A percentile compares a stretch with the other conserved stretches of the same genome.
These are phyloP conservation scores for Tetradesmus lagerheimii DNA, from an alignment of 139 green algal genomes.

Conservation along the genomic window DNA sequence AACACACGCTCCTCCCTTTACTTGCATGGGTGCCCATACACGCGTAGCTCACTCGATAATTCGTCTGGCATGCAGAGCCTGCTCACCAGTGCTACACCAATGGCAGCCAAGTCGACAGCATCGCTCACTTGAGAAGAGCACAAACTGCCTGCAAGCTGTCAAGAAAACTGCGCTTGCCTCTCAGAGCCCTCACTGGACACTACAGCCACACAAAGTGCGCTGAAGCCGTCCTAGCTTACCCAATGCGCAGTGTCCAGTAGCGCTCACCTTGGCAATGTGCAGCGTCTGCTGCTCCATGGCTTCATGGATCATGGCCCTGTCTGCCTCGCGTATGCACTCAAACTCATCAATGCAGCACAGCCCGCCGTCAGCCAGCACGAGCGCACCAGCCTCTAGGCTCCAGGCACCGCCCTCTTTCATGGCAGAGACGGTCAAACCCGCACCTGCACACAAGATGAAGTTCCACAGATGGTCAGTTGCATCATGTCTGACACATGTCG, in stretches of 20 bases:
- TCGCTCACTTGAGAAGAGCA: no score
- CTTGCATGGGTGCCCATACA: no score
- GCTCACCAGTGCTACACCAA: no score
- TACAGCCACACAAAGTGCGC: neutral
- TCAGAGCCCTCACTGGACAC: no score
- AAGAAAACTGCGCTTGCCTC: no score
- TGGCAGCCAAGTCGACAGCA: no score
- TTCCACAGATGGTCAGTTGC: neutral
- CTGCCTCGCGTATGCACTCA: constrained; percentile 79
- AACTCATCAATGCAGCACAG: constrained; percentile 96
- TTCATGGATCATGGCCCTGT: constrained; percentile 90
- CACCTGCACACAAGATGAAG: neutral
- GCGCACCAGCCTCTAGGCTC: constrained; percentile 89
- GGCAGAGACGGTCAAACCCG: constrained; percentile 87
- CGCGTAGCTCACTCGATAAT: no score
- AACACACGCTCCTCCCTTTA: no score
- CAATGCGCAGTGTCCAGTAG: neutral
- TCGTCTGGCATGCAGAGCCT: no score
- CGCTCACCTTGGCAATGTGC: constrained; percentile 88
- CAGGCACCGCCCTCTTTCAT: constrained; percentile 85
- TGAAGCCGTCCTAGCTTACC: no score
- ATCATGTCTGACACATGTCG: no score
- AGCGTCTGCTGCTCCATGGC: constrained; percentile 97
- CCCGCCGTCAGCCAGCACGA: constrained; percentile 91
- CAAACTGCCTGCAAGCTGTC: no score